Conservation (phyloP, 768 basidiomycete species). For the Rossbeevera mucosa region DNA sequence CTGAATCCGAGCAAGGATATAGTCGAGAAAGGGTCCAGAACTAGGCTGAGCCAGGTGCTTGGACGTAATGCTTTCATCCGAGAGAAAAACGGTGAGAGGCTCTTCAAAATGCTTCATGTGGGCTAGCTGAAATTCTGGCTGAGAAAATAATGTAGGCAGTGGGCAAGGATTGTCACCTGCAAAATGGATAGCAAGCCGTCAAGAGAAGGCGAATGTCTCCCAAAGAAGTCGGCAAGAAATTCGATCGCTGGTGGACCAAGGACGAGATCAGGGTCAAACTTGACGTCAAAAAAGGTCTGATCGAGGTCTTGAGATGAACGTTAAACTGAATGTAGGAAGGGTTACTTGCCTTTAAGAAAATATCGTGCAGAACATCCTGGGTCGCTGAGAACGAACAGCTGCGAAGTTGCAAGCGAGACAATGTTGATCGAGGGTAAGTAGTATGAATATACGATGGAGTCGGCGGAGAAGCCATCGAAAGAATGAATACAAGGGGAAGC, state of each 20-base stretch:
- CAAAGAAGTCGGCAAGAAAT: constrained; percentile 54
- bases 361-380: constrained; percentile 43
- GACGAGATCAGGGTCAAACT: constrained; percentile 56
- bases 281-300: constrained; percentile 60
- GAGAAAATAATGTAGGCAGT: neutral
- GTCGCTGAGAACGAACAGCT: constrained; percentile 50
- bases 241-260: constrained; percentile 56
- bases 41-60: constrained; percentile 12
- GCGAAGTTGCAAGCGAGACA: constrained; percentile 54
- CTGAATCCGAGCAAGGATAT: constrained; percentile 35
- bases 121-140: constrained; percentile 40
- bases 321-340: neutral
- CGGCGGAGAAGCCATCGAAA: constrained; percentile 55
- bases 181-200: constrained; percentile 55
- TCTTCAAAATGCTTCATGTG: constrained; percentile 71
- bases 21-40: constrained; percentile 35
- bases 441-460: constrained; percentile 54
- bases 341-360: constrained; percentile 48
- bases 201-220: constrained; percentile 51
- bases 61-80: constrained; percentile 8
- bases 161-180: constrained; percentile 42
- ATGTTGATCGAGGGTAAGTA: constrained; percentile 54
- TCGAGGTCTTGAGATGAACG: neutral
- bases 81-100: constrained; percentile 40
- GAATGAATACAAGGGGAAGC: constrained; percentile 62